These are phyloP conservation scores for Pistacia vera DNA, from an alignment of 345 rosid species.

Conservation along the genomic window DNA sequence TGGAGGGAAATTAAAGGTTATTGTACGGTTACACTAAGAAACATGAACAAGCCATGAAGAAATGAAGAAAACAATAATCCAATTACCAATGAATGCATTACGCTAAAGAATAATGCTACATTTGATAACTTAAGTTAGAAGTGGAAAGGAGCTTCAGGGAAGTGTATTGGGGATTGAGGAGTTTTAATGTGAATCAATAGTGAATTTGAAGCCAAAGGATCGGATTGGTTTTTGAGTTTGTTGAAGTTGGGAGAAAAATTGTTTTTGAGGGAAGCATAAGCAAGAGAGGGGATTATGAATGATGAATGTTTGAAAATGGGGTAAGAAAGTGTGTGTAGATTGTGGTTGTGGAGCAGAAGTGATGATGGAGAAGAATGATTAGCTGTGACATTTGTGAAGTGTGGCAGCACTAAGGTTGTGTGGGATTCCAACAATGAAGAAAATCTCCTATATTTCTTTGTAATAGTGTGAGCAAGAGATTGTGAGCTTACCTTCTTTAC, in stretches of 20 bases:
- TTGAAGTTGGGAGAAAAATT: constrained; percentile 49
- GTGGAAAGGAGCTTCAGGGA: constrained; percentile 69
- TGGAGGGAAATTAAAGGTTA: constrained; percentile 46
- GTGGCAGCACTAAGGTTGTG: constrained; percentile 90
- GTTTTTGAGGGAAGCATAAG: constrained; percentile 51
- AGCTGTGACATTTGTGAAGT: constrained; percentile 86
- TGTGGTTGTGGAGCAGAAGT: constrained; percentile 71
- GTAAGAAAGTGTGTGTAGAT: constrained; percentile 39
- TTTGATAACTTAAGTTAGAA: constrained; percentile 60
- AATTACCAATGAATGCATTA: constrained; percentile 64
- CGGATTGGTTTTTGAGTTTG: constrained; percentile 40
- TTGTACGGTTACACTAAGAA: constrained; percentile 53
- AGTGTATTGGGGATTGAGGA: constrained; percentile 69
- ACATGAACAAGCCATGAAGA: constrained; percentile 16
- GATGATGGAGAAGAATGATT: constrained; percentile 87
- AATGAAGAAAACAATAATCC: constrained; percentile 16
- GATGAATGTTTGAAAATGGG: constrained; percentile 35
- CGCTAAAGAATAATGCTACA: constrained; percentile 60
- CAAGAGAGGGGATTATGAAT: constrained; percentile 24
- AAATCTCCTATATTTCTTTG: constrained; percentile 75
- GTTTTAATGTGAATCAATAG: constrained; percentile 43
- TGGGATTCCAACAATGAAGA: constrained; percentile 65
- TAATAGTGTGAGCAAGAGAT: constrained; percentile 80
- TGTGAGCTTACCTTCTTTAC: constrained; percentile 52
- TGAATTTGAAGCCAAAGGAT: constrained; percentile 43